Evolutionary conservation across 768 basidiomycete genomes (phyloP).

Genomic region (Suillus discolor): DNA sequence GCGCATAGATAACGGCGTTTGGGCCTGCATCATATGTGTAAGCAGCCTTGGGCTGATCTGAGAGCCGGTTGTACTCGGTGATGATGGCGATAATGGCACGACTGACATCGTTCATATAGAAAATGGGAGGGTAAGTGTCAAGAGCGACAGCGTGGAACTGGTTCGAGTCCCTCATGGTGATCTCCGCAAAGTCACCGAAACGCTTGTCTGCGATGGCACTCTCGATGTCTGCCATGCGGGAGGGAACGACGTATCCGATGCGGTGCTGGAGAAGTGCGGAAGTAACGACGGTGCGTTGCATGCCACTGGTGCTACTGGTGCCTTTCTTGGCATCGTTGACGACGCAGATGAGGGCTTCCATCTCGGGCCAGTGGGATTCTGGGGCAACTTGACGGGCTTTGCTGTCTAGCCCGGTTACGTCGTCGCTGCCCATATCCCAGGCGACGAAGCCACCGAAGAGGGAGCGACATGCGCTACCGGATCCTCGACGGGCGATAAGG

Average conservation of each 20-base stretch:
- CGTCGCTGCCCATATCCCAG: conserved; percentile 76
- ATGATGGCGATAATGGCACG: conserved; percentile 90
- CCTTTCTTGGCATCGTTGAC: conserved; percentile 97
- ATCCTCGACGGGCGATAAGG: conserved; percentile 94
- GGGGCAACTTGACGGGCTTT: conserved; percentile 87
- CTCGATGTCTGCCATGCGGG: conserved; percentile 81
- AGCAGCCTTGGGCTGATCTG: conserved; percentile 74
- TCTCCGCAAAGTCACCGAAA: conserved; percentile 85
- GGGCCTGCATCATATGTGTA: conserved; percentile 99
- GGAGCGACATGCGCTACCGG: conserved; percentile 96
- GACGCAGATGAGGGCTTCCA: conserved; percentile 97
- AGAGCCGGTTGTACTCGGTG: conserved; percentile 89
- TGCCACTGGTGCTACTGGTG: conserved; percentile 91
- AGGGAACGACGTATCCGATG: conserved; percentile 83
- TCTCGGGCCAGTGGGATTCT: conserved; percentile 87
- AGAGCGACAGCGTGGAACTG: conserved; percentile 98
- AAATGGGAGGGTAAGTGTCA: conserved; percentile 97
- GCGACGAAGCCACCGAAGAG: conserved; percentile 97
- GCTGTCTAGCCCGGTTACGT: conserved; percentile 77
- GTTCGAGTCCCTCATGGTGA: conserved; percentile 98
- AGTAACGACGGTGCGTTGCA: conserved; percentile 97
- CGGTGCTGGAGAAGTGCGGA: conserved; percentile 87
- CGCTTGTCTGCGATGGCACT: conserved; percentile 76
- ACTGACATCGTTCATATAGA: conserved; percentile 98
- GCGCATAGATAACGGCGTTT: conserved; percentile 96